Evolutionary conservation across 345 rosid species (phyloP).

Genomic region (Melaleuca alternifolia): DNA sequence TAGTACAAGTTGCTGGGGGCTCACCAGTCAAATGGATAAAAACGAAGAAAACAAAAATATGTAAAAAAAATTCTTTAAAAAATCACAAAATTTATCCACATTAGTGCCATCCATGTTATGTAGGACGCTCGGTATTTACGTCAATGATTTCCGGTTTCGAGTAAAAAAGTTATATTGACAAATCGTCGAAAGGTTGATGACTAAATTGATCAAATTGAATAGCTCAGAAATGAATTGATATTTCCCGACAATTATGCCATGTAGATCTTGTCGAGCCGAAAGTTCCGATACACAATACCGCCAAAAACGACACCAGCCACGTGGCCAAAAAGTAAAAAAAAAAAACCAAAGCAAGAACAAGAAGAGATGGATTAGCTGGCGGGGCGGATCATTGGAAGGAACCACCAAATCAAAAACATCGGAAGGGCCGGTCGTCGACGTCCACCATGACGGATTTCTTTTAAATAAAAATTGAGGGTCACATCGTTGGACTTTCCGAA

Average conservation of each 20-base stretch:
- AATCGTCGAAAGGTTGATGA: fast-evolving
- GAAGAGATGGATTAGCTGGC: not conserved
- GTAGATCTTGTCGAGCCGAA: not conserved
- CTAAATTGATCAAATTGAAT: not conserved
- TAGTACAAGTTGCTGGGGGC: no score
- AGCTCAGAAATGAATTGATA: fast-evolving
- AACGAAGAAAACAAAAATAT: no score
- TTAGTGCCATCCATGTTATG: fast-evolving
- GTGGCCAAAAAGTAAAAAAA: not conserved
- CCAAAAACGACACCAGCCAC: fast-evolving
- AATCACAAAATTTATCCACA: not conserved
- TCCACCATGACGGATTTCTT: not conserved
- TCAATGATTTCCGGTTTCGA: fast-evolving
- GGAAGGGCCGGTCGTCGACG: not conserved
- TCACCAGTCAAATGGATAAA: no score
- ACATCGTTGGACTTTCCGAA: not conserved
- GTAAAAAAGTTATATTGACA: fast-evolving
- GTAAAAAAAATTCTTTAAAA: not conserved
- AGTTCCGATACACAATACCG: not conserved
- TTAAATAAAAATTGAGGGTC: not conserved
- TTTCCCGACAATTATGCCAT: not conserved
- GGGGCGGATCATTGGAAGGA: not conserved
- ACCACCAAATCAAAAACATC: not conserved
- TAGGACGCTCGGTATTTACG: fast-evolving
- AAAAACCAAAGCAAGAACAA: not conserved